These are phyloP conservation scores for Incumbomyces lentus DNA, from an alignment of 2,329 filamentous ascomycete species.

Conservation along the genomic window DNA sequence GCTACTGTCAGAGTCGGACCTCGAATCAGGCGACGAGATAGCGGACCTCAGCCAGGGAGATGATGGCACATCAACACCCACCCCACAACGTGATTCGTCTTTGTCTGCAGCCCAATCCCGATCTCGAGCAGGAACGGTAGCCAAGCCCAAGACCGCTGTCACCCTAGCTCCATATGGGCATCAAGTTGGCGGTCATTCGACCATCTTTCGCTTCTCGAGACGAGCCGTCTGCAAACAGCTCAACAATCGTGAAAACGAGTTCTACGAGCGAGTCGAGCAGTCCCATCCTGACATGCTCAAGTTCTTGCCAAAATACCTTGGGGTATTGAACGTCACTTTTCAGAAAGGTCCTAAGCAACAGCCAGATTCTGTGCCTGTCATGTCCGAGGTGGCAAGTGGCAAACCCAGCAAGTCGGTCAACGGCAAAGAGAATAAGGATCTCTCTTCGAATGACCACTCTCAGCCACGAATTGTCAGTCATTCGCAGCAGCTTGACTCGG, in stretches of 20 bases:
- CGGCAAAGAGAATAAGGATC: not conserved
- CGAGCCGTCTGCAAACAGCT: conserved; percentile 95
- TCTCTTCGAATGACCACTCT: not conserved
- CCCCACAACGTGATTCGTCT: conserved; percentile 31
- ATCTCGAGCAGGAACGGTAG: conserved; percentile 10
- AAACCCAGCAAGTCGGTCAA: conserved; percentile 17
- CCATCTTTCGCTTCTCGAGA: conserved; percentile 88
- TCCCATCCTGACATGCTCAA: conserved; percentile 80
- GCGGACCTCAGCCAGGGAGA: conserved; percentile 43
- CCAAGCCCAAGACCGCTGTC: conserved; percentile 68
- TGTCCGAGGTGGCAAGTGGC: conserved; percentile 12
- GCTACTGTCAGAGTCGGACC: conserved; percentile 37
- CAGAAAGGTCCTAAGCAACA: conserved; percentile 64
- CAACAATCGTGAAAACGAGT: conserved; percentile 96
- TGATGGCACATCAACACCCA: conserved; percentile 41
- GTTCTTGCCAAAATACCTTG: conserved; percentile 82
- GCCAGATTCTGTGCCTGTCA: conserved; percentile 20
- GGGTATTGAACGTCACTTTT: conserved; percentile 91
- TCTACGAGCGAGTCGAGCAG: conserved; percentile 91
- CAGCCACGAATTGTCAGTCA: conserved; percentile 55
- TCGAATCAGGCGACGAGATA: conserved; percentile 33
- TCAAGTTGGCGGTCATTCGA: conserved; percentile 94
- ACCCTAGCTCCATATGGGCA: conserved; percentile 95
- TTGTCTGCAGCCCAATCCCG: not conserved
- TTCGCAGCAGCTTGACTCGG: conserved; percentile 61